Evolutionary conservation across 2,329 filamentous ascomycete genomes (phyloP).

Genomic region (Davidsoniella neocaledoniae): DNA sequence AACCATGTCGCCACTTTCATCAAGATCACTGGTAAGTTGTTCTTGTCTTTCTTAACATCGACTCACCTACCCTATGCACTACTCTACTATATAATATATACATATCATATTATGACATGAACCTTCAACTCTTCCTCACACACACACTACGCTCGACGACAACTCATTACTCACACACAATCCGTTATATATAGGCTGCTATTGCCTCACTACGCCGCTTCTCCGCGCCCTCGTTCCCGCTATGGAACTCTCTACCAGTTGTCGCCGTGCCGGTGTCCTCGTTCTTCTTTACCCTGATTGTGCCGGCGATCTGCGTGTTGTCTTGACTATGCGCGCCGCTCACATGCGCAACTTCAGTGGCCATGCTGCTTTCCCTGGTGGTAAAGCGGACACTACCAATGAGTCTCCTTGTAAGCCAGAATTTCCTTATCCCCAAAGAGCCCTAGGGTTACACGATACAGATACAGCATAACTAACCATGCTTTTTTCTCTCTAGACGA

Average conservation of each 20-base stretch:
- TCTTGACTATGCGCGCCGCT: constrained; percentile 51
- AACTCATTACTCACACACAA: not conserved
- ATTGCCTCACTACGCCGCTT: constrained; percentile 44
- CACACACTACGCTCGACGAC: not conserved
- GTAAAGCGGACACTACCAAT: constrained; percentile 42
- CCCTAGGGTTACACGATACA: not conserved
- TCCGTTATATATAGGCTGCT: constrained; percentile 29
- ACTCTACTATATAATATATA: not conserved
- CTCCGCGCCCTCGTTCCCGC: constrained; percentile 40
- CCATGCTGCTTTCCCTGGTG: constrained; percentile 74
- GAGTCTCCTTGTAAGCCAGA: constrained; percentile 41
- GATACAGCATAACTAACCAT: not conserved
- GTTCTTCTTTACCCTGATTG: constrained; percentile 77
- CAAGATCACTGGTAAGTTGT: constrained; percentile 35
- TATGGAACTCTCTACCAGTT: constrained; percentile 44
- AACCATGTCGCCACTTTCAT: constrained; percentile 39
- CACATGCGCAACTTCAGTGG: constrained; percentile 55
- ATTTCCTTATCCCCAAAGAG: not conserved
- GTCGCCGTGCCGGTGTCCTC: constrained; percentile 68
- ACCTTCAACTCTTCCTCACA: not conserved
- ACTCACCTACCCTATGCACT: not conserved
- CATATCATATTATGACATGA: not conserved
- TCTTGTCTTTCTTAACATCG: not conserved
- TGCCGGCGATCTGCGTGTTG: constrained; percentile 57
- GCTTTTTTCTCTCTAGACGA: constrained; percentile 35